Evolutionary conservation across 78 protist genomes (phyloP).

Genomic region (Guillardia theta): DNA sequence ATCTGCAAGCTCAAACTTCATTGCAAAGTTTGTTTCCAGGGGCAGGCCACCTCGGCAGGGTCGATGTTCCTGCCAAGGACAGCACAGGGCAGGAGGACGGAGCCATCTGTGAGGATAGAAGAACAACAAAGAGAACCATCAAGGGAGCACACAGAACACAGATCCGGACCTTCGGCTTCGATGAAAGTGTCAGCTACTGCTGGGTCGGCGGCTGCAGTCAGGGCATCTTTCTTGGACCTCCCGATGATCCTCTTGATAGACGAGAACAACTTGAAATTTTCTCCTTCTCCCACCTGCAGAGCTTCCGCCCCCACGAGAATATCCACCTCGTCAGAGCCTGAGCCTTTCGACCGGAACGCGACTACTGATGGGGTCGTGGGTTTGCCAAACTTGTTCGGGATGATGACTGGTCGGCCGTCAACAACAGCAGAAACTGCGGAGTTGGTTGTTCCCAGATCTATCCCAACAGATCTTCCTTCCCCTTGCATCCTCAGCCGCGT

Average conservation of each 20-base stretch:
- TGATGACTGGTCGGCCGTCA: background rate
- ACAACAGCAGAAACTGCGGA: background rate
- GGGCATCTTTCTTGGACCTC: background rate
- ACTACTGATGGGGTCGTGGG: background rate
- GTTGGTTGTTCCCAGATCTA: constrained; percentile 10
- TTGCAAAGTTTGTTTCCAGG: background rate
- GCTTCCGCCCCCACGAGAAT: background rate
- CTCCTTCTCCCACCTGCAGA: background rate
- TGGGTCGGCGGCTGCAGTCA: background rate
- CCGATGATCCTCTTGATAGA: background rate
- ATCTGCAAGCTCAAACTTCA: too few species aligned
- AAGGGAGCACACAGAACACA: too few species aligned
- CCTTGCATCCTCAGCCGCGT: background rate
- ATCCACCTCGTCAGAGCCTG: background rate
- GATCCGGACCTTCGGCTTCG: background rate
- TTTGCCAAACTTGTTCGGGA: background rate
- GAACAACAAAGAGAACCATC: too few species aligned
- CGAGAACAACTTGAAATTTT: background rate
- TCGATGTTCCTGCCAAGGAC: background rate
- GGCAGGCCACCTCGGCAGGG: background rate
- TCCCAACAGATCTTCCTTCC: background rate
- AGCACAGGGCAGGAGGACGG: background rate
- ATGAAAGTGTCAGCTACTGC: background rate
- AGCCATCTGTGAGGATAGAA: too few species aligned
- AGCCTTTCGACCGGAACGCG: background rate